Evolutionary conservation across 106 monocot species (phyloP), one percentile per base, ranked within the genome.

Genomic region (Dendrobium catenatum): DNA sequence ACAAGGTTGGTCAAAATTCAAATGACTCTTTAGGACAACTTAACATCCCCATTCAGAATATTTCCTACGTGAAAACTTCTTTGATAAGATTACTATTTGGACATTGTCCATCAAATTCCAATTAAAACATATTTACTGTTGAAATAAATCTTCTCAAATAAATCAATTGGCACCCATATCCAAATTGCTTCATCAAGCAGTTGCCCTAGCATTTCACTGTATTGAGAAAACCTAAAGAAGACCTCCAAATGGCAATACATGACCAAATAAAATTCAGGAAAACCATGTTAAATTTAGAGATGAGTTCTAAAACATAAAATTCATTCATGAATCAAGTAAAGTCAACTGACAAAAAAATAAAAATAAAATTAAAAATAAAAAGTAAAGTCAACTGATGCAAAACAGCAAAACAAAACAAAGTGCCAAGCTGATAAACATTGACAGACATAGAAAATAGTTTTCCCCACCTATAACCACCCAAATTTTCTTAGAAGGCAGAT

Each of bases 251-350:
- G 33, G 37, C 33, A 70, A 33, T 15, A 37, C 29, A 70, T 37
- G 70, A 70, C 70, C 64, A 70, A 37, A 70, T 33, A 70, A n/a
- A 66, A 66, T 37, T 70, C 4, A 76, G 46, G 6, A 42, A n/a
- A 76, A 44, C n/a, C 9, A 33, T 37, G 20, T 70, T 70, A 70
- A 70, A 70, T 37, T 70, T 33, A 33, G 29, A 33, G 70, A 24
- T 66, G 26, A 24, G 64, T 66, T 66, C 33, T 70, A 29, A 5
- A 70, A 70, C 10, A 70, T 61, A 70, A 29, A 37, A 4, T 11
- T 70, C 70, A 70, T 70, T 70, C 70, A 70, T 33, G 29, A 70
- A 70, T 9, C 75, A 76, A 44, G 75, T 26, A n/a, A 76, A 76
- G 46, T 4, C 42, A 7, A 76, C 22, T 20, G 46, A 47, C 31